These are phyloP conservation scores for Arxiozyma slooffiae DNA, from an alignment of 1,139 yeast genomes.

Conservation along the genomic window DNA sequence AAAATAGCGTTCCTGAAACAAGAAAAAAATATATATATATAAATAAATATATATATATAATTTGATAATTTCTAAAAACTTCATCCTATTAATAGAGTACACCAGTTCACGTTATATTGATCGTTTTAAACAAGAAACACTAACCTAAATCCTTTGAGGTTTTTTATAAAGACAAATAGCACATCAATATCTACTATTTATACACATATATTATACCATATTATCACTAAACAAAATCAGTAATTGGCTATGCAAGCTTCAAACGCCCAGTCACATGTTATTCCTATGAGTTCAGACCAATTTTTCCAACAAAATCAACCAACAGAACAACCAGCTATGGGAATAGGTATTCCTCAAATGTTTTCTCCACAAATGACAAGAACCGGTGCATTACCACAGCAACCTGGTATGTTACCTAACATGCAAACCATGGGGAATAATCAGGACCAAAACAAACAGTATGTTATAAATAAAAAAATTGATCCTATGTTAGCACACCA, in stretches of 20 bases:
- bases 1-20: too few relatives aligned
- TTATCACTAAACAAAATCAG: not conserved
- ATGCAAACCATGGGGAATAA: conserved; percentile 13
- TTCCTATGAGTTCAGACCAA: conserved; percentile 24
- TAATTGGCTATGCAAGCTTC: conserved; percentile 19
- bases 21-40: too few relatives aligned
- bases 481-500: conserved; percentile 20
- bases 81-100: too few relatives aligned
- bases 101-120: too few relatives aligned
- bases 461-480: conserved; percentile 23
- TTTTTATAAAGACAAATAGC: too few relatives aligned
- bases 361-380: conserved; percentile 25
- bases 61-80: too few relatives aligned
- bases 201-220: not conserved
- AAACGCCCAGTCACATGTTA: conserved; percentile 20
- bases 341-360: conserved; percentile 19
- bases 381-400: conserved; percentile 18
- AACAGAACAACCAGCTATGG: conserved; percentile 18
- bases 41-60: too few relatives aligned
- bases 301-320: conserved; percentile 21
- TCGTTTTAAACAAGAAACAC: too few relatives aligned
- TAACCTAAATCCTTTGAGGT: too few relatives aligned
- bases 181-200: too few relatives aligned
- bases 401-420: conserved; percentile 12
- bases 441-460: conserved; percentile 14